phyloP scores from a whole-genome alignment of 371 early-diverging fungal species.

The Funneliformis caledonium region DNA sequence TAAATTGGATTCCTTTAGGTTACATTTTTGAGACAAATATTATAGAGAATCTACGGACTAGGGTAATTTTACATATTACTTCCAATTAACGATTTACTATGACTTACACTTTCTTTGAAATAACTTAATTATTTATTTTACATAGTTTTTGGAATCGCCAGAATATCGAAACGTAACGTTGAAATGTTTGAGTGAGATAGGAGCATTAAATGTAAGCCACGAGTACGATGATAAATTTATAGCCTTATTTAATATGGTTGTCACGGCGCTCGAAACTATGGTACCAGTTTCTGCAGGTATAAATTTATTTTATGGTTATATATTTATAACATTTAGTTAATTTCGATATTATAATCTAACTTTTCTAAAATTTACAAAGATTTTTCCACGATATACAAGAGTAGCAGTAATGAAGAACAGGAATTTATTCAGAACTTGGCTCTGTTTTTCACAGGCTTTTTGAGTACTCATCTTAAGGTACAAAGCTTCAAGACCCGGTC shows the following conservation, averaged over 20 bases:
- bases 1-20: conserved; percentile 97
- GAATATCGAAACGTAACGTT: conserved; percentile 92
- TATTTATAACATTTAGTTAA: not conserved
- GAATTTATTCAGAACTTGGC: conserved; percentile 88
- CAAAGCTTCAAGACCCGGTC: conserved; percentile 2
- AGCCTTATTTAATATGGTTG: conserved; percentile 77
- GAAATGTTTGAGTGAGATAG: conserved; percentile 96
- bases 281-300: conserved; percentile 72
- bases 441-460: conserved; percentile 85
- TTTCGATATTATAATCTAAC: conserved; percentile 25
- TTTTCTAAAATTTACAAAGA: conserved; percentile 52
- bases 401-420: conserved; percentile 85
- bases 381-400: conserved; percentile 83
- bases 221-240: conserved; percentile 86
- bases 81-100: not conserved
- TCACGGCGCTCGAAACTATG: conserved; percentile 70
- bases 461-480: conserved; percentile 83
- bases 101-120: not conserved
- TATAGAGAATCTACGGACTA: conserved; percentile 80
- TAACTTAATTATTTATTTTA: not conserved
- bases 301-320: not conserved
- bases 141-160: conserved; percentile 33
- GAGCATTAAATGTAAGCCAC: conserved; percentile 73
- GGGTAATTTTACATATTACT: conserved; percentile 59
- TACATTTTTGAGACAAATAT: conserved; percentile 96